A percentile compares a stretch with the other conserved stretches of the same genome.
phyloP scores from a whole-genome alignment of 345 rosid genomes.

The Cardamine occulta region DNA sequence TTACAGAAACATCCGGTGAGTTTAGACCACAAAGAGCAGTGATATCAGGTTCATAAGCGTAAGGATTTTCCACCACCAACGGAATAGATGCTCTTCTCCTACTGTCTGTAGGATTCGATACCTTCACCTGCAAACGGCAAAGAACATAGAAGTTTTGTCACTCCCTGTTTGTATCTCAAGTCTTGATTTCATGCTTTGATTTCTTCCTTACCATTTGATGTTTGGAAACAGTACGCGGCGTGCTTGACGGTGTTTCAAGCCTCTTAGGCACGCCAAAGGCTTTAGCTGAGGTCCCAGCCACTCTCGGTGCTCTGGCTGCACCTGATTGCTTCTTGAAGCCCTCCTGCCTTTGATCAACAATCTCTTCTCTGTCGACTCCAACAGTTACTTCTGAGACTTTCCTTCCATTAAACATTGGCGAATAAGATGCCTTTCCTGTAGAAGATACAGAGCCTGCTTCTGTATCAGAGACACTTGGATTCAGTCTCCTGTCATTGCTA shows the following conservation, averaged over 20 bases:
- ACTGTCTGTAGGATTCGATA: conserved; percentile 45
- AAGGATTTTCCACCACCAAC: conserved; percentile 47
- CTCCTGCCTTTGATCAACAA: too few relatives aligned
- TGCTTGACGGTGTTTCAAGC: conserved; percentile 53
- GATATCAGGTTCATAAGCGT: conserved; percentile 40
- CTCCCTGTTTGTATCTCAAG: conserved; percentile 12
- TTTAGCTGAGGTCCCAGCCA: too few relatives aligned
- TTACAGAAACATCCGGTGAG: conserved; percentile 83
- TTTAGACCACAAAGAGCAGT: conserved; percentile 45
- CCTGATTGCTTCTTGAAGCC: too few relatives aligned
- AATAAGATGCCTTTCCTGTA: too few relatives aligned
- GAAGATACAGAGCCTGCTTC: too few relatives aligned
- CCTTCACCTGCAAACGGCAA: conserved; percentile 51
- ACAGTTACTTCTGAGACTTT: too few relatives aligned
- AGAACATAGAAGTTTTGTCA: conserved; percentile 20
- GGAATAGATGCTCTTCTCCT: conserved; percentile 83
- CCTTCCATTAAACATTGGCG: too few relatives aligned
- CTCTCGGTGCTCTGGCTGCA: too few relatives aligned
- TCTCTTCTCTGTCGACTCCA: too few relatives aligned
- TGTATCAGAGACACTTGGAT: too few relatives aligned
- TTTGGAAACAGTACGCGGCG: conserved; percentile 44
- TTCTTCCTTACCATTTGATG: conserved; percentile 41
- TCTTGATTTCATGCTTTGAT: conserved; percentile 1
- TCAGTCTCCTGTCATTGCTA: too few relatives aligned
- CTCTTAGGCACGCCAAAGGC: too few relatives aligned